Evolutionary conservation across 2,329 filamentous ascomycete species (phyloP), one percentile per base, ranked within the genome.

Genomic region (Beauveria sp.): DNA sequence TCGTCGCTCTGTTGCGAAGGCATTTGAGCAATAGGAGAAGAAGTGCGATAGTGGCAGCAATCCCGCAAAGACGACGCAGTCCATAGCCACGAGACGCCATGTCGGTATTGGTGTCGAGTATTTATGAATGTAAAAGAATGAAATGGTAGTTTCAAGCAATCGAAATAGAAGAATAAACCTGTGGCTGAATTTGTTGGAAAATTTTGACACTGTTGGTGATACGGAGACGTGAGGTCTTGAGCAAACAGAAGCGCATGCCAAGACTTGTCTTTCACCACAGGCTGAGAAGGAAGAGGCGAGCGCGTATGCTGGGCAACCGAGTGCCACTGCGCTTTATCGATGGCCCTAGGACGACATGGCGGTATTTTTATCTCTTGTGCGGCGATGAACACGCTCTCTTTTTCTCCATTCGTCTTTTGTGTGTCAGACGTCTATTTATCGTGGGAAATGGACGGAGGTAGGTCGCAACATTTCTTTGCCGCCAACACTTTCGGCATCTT

Each of bases 221-320:
- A 46, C 49, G 22, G 28, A 59, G 24, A 18, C 14, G 49, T 22
- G 26, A 59, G 34, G 46, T 14, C 38, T n/a, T 3, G 40, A 55
- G 50, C 40, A 60, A 60, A 53, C 58, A 46, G 40, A 14, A 14
- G 18, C 34, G 16, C 20, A 18, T n/a, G 50, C 58, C 58, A 54
- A 60, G 58, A 30, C 40, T 5, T 26, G 56, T 22, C 8, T 18
- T 53, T 52, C 26, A 45, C 40, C n/a, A 22, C 43, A 42, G 12
- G 10, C 47, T 49, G 51, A 60, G 58, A 60, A 60, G 58, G 58
- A 60, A 30, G 58, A 60, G 30, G 22, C 50, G 50, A 60, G 58
- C 38, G 20, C 26, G 22, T 14, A 30, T 40, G 38, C 38, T 34
- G 57, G 14, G 40, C 40, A 46, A 53, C 46, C 38, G 8, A 58